These are phyloP conservation scores for Halophytophthora batemanensis DNA, from an alignment of 352 stramenopile species.

Conservation along the genomic window DNA sequence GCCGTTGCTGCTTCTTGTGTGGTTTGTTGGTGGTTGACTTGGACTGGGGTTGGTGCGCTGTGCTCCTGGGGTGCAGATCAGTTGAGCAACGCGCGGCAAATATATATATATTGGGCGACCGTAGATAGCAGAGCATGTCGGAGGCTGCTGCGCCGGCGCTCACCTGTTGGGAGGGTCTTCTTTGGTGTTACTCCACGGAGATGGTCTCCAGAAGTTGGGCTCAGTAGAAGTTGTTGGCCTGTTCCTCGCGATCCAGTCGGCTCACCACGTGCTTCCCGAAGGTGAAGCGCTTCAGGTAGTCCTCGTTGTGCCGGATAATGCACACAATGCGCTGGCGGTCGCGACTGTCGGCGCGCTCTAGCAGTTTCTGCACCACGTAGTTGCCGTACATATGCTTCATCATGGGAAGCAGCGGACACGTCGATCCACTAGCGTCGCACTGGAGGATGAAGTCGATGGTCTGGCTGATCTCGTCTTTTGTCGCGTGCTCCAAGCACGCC, in stretches of 20 bases:
- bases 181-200: neutral
- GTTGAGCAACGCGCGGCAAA: constrained; percentile 24
- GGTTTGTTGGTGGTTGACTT: constrained; percentile 6
- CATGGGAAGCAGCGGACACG: constrained; percentile 88
- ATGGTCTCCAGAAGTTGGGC: constrained; percentile 5
- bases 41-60: constrained; percentile 21
- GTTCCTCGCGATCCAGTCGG: constrained; percentile 34
- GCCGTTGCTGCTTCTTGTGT: neutral
- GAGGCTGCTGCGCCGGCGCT: constrained; percentile 20
- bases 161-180: constrained; percentile 7
- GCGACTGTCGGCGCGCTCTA: constrained; percentile 86
- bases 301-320: constrained; percentile 89
- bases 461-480: constrained; percentile 71
- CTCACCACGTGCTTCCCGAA: constrained; percentile 93
- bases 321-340: constrained; percentile 88
- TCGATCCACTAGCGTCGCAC: constrained; percentile 65
- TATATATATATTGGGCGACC: constrained; percentile 37
- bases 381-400: constrained; percentile 97
- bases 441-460: constrained; percentile 80
- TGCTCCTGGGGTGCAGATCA: constrained; percentile 11
- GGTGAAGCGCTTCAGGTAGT: constrained; percentile 90
- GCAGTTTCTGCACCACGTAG: constrained; percentile 96
- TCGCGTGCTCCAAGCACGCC: constrained; percentile 90
- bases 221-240: constrained; percentile 34
- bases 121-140: constrained; percentile 24